Evolutionary conservation across 2,329 filamentous ascomycete genomes (phyloP).

Genomic region (Aaosphaeria pasadenensis): DNA sequence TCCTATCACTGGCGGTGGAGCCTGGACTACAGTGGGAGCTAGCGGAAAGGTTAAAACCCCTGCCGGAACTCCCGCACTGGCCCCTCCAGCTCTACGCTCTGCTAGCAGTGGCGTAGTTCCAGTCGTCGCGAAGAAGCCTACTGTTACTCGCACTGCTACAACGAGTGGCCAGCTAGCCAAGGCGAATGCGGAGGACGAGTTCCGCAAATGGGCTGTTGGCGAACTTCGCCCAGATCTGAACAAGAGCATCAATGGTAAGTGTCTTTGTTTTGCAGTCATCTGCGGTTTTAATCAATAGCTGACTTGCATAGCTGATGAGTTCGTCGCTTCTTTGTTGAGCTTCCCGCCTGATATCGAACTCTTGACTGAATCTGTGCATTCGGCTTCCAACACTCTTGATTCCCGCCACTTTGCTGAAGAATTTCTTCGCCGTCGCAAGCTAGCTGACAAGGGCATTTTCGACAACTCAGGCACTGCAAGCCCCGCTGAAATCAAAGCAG

Average conservation of each 20-base stretch:
- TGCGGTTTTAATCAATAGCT: slow-evolving; percentile 5
- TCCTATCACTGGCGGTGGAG: slow-evolving; percentile 50
- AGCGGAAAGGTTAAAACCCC: slow-evolving; percentile 86
- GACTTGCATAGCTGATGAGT: slow-evolving; percentile 64
- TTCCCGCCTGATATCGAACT: slow-evolving; percentile 76
- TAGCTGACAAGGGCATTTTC: slow-evolving; percentile 87
- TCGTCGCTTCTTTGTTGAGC: slow-evolving; percentile 71
- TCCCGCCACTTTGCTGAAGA: slow-evolving; percentile 91
- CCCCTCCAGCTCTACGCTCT: slow-evolving; percentile 46
- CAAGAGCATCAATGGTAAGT: slow-evolving; percentile 64
- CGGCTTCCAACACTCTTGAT: slow-evolving; percentile 83
- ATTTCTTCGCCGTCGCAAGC: slow-evolving; percentile 87
- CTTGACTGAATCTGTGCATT: slow-evolving; percentile 88
- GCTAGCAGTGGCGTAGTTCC: slow-evolving; percentile 44
- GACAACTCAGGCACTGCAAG: slow-evolving; percentile 63
- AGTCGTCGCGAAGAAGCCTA: slow-evolving; percentile 51
- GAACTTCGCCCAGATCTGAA: slow-evolving; percentile 74
- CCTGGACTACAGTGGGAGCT: slow-evolving; percentile 94
- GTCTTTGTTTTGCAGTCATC: neutral
- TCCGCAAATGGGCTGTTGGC: slow-evolving; percentile 85
- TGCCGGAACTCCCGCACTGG: slow-evolving; percentile 54
- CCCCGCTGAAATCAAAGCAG: slow-evolving; percentile 40
- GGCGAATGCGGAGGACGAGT: slow-evolving; percentile 78
- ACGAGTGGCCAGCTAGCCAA: slow-evolving; percentile 41
- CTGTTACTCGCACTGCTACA: slow-evolving; percentile 49